Base-by-base conservation (phyloP, 129 eudicot species). In the Escallonia herrerae region DNA sequence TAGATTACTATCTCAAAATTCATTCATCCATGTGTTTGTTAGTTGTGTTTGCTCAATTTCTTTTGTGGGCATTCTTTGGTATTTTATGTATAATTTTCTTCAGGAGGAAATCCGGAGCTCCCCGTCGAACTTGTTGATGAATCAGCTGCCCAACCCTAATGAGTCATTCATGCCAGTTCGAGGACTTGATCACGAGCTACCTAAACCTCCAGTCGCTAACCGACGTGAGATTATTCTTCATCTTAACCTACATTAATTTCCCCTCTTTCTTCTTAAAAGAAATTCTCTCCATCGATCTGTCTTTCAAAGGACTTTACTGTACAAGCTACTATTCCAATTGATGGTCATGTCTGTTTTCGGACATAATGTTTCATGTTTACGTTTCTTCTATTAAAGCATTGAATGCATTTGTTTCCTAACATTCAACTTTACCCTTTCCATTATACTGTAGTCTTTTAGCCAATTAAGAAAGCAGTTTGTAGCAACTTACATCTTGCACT, bases 161-260 rank as follows among this genome's bases (percentile, higher is more conserved):
- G 96, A 84, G 33, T 43, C 79, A 6, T 39, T 86, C 33, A 66
- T 72, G 82, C 82, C 95, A 0, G 63, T 89, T 60, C 84, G 89
- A 55, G 87, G 87, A 22, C 63, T 88, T 10, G 95, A 88, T 60
- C 33, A 22, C 33, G 96, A 88, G 72, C 90, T 88, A 56, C 98
- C 95, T 0, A 89, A 83, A 79, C 91, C 95, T 60, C 95, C 96
- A 1, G 91, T 75, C 47, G 87, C 95, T 13, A 93, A 86, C 79
- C 77, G 95, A 71, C 96, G 98, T 93, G 74, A 86, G 96, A 69
- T 44, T 43, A 11, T 48, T 64, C 55, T 40, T 22, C 60, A 10
- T 7, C 44, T 38, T 43, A 11, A 41, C 7, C 22, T 22, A 0
- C 33, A 22, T 22, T 22, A 22, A 0, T 22, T 22, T 22, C 33